Conservation (phyloP, 2,329 filamentous ascomycete genomes). For the Phialophora macrospora region DNA sequence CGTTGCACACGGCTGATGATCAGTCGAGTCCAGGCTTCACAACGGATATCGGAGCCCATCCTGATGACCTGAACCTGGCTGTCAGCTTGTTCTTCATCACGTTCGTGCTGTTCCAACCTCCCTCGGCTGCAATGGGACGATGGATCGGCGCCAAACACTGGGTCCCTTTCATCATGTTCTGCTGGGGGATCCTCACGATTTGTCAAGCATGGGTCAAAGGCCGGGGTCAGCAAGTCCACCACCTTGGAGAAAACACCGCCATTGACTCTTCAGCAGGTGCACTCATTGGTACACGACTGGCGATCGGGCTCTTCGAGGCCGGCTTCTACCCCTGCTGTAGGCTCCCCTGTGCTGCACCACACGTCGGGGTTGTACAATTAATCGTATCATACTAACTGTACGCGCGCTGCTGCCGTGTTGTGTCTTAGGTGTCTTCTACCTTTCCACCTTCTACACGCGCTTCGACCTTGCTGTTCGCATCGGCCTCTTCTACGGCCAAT, state of each 20-base stretch:
- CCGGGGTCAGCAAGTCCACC: conserved; percentile 51
- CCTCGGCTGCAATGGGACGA: conserved; percentile 54
- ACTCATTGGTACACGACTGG: conserved; percentile 39
- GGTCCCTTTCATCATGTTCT: conserved; percentile 62
- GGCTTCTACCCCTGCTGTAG: conserved; percentile 52
- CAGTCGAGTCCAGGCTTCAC: conserved; percentile 53
- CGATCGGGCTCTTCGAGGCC: conserved; percentile 44
- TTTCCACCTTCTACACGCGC: conserved; percentile 59
- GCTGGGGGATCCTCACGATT: conserved; percentile 58
- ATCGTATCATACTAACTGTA: not conserved
- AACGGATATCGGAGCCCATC: conserved; percentile 57
- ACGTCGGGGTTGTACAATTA: not conserved
- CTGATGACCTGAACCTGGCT: conserved; percentile 61
- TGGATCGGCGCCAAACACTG: conserved; percentile 56
- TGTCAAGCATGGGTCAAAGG: conserved; percentile 54
- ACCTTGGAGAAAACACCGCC: conserved; percentile 44
- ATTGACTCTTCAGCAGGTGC: conserved; percentile 9
- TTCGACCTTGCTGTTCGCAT: conserved; percentile 47
- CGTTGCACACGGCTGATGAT: not conserved
- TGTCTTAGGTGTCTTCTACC: conserved; percentile 53
- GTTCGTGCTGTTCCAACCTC: conserved; percentile 63
- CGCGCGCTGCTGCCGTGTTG: not conserved
- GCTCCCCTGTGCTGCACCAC: not conserved
- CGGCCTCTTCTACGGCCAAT: conserved; percentile 43
- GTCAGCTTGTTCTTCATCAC: conserved; percentile 64